Evolutionary conservation across 2,329 filamentous ascomycete species (phyloP).

Genomic region (Beauveria australis): DNA sequence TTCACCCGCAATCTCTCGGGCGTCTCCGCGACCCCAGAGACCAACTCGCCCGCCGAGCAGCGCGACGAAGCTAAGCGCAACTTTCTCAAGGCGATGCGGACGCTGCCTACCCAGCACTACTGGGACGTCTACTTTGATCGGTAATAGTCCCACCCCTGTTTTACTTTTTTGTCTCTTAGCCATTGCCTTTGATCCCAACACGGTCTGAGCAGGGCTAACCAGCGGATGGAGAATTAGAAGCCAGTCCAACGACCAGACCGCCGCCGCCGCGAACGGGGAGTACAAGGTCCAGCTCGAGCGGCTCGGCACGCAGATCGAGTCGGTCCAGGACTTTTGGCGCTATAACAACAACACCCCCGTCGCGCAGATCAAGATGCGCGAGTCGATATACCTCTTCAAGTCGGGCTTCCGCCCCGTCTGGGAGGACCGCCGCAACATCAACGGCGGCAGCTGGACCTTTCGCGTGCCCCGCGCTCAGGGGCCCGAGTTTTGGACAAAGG

Average conservation of each 20-base stretch:
- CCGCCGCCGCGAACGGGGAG: constrained; percentile 26
- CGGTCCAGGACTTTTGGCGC: constrained; percentile 77
- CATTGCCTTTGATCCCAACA: too few relatives aligned
- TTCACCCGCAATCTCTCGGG: constrained; percentile 56
- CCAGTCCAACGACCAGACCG: constrained; percentile 37
- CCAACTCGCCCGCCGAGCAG: constrained; percentile 62
- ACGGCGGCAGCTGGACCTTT: constrained; percentile 88
- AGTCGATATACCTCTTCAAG: constrained; percentile 75
- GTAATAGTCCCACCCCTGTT: constrained; percentile 20
- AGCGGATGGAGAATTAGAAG: constrained; percentile 12
- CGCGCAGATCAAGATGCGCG: constrained; percentile 65
- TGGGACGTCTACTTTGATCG: constrained; percentile 66
- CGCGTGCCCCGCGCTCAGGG: constrained; percentile 70
- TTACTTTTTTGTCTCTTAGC: not conserved
- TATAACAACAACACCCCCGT: constrained; percentile 77
- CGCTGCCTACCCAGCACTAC: constrained; percentile 71
- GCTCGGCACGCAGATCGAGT: constrained; percentile 61
- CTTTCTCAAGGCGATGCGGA: constrained; percentile 65
- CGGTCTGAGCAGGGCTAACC: too few relatives aligned
- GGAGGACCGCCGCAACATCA: constrained; percentile 80
- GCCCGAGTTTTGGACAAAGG: constrained; percentile 70
- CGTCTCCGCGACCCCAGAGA: constrained; percentile 50
- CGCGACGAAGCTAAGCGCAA: constrained; percentile 77
- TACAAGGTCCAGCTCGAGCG: constrained; percentile 53
- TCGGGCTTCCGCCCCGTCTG: constrained; percentile 67